These are phyloP conservation scores for Exophiala sp. DNA, from an alignment of 2,329 filamentous ascomycete genomes.

Conservation along the genomic window DNA sequence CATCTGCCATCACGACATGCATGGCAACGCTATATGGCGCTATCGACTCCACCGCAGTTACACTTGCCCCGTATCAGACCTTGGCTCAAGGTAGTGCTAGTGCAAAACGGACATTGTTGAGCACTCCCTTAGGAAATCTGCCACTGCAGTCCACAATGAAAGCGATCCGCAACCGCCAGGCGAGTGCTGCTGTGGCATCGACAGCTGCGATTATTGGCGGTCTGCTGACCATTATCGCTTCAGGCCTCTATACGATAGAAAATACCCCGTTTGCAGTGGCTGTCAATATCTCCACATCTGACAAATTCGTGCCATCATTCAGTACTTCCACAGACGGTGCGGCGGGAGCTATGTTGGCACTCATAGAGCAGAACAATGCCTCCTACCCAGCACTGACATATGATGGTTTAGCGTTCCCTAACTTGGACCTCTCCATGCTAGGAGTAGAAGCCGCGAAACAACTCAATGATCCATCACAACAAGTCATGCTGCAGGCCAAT, in stretches of 20 bases:
- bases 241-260: conserved; percentile 31
- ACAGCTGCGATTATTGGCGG: conserved; percentile 21
- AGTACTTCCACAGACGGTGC: conserved; percentile 4
- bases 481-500: neutral
- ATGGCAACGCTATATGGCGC: too few species aligned
- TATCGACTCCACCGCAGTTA: too few species aligned
- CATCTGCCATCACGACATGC: too few species aligned
- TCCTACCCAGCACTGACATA: conserved; percentile 13
- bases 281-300: conserved; percentile 10
- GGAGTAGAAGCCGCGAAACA: neutral
- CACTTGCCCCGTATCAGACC: too few species aligned
- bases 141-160: neutral
- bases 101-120: too few species aligned
- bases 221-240: conserved; percentile 26
- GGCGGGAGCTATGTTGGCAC: conserved; percentile 4
- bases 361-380: conserved; percentile 13
- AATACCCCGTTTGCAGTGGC: neutral
- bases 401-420: conserved; percentile 12
- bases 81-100: too few species aligned
- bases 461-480: too few species aligned
- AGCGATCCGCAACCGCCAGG: neutral
- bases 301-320: conserved; percentile 21
- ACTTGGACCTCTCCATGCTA: neutral
- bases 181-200: conserved; percentile 10
- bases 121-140: neutral